Conservation (phyloP, 148 eudicot genomes). For the Persicaria maculosa region DNA sequence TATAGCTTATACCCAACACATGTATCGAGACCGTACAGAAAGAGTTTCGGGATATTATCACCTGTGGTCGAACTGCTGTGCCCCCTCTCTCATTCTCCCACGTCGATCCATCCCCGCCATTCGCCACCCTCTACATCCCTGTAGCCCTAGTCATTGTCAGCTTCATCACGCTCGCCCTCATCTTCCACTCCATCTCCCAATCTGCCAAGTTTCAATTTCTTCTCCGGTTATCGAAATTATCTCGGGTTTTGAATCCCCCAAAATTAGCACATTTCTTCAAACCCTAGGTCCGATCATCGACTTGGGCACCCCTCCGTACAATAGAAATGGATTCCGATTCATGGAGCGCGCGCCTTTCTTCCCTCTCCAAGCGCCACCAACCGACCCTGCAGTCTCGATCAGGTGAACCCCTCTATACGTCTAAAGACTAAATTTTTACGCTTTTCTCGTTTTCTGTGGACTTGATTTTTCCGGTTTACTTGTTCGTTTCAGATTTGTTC, state of each 20-base stretch:
- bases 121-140: too few species aligned
- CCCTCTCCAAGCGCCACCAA: slow-evolving; percentile 69
- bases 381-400: slow-evolving; percentile 74
- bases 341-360: slow-evolving; percentile 72
- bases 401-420: slow-evolving; percentile 26
- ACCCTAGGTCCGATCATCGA: slow-evolving; percentile 10
- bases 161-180: too few species aligned
- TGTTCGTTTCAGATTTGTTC: slow-evolving; percentile 50
- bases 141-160: too few species aligned
- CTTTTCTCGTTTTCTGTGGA: not conserved
- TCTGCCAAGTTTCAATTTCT: not conserved
- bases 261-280: not conserved
- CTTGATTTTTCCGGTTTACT: slow-evolving; percentile 8
- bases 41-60: too few species aligned
- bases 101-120: too few species aligned
- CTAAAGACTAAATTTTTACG: too few species aligned
- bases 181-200: not conserved
- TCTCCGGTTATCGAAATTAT: not conserved
- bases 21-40: too few species aligned
- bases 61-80: too few species aligned
- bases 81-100: too few species aligned
- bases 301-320: not conserved
- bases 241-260: slow-evolving; percentile 20
- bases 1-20: too few species aligned
- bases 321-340: slow-evolving; percentile 69